Conservation (phyloP, 2,329 filamentous ascomycete genomes). For the Nectriaceae sp. region DNA sequence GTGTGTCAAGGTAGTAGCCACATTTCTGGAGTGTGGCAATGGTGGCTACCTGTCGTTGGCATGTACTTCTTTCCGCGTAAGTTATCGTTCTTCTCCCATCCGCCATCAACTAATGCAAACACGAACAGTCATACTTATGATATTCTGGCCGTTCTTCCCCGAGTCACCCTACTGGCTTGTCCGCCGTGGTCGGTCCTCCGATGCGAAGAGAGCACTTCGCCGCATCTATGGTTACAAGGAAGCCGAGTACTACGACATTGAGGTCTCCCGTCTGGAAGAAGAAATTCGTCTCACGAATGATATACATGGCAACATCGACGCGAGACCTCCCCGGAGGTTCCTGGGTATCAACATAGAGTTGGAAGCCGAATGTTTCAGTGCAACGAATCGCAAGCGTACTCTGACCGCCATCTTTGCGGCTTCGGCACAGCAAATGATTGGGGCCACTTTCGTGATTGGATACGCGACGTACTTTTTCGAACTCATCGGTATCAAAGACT, state of each 20-base stretch:
- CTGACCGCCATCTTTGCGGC: conserved; percentile 36
- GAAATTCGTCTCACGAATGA: conserved; percentile 21
- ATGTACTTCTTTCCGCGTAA: conserved; percentile 34
- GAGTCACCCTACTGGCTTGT: too few species aligned
- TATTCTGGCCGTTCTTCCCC: conserved; percentile 35
- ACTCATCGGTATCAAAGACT: conserved; percentile 34
- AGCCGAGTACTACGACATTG: conserved; percentile 26
- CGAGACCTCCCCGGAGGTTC: conserved; percentile 3
- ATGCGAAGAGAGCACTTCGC: conserved; percentile 24
- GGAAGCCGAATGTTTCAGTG: conserved; percentile 30
- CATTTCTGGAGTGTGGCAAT: conserved; percentile 31
- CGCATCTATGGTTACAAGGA: conserved; percentile 29
- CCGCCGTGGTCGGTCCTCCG: too few species aligned
- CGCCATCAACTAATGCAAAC: background rate
- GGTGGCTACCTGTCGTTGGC: conserved; percentile 31
- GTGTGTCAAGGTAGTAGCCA: too few species aligned
- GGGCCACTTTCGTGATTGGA: conserved; percentile 39
- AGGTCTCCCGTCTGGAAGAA: conserved; percentile 30
- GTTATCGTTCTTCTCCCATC: conserved; percentile 1
- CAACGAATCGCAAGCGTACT: conserved; percentile 34
- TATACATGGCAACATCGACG: conserved; percentile 6
- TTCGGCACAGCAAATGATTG: conserved; percentile 37
- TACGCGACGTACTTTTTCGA: conserved; percentile 35
- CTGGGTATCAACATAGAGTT: conserved; percentile 6
- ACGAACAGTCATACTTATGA: conserved; percentile 17